Evolutionary conservation across 805 yeast genomes (phyloP), one percentile per base, ranked within the genome.

Genomic region (Candida sphagnicola): DNA sequence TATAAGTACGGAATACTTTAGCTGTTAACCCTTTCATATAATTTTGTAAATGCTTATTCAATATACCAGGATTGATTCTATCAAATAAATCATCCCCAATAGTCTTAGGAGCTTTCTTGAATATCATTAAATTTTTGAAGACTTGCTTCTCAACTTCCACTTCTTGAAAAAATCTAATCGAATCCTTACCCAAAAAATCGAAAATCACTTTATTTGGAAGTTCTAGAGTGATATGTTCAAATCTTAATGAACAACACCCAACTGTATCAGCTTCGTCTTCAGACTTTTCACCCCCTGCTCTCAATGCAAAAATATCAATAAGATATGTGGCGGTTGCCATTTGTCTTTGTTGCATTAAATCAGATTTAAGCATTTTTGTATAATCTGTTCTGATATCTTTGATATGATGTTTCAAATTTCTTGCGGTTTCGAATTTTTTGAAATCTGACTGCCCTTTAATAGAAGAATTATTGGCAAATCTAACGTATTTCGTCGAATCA

Each of bases 231-330:
- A 91, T 76, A 61, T 90, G 98, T 58, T 90, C 98, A 54, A 68
- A 90, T 53, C 98, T 70, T 48, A 91, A 73, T 1, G 97, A 90
- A 65, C 98, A 91, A 63, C 98, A 91, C 32, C 98, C 98, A 32
- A 91, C 98, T 1, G 98, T 91, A 58, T 91, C 98, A 2, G 98
- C 98, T 57, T 90, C 97, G 49, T 91, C 98, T 3, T 91, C 98
- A 8, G 91, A 84, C 59, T 91, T 91, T 61, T 91, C 97, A 51
- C 97, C 96, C 58, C 97, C 97, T 1, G 97, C 97, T 82, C 98
- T 85, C 47, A 91, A 73, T 0, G 98, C 98, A 54, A 91, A 82
- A 3, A 83, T 80, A 66, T 91, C 98, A 54, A 91, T 90, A 34
- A 91, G 72, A 61, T 91, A 91, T 34, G 91, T 87, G 3, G 96